A percentile compares a stretch with the other conserved stretches of the same genome.
These are phyloP conservation scores for Heteromeles arbutifolia DNA, from an alignment of 306 rosid genomes.

Conservation along the genomic window DNA sequence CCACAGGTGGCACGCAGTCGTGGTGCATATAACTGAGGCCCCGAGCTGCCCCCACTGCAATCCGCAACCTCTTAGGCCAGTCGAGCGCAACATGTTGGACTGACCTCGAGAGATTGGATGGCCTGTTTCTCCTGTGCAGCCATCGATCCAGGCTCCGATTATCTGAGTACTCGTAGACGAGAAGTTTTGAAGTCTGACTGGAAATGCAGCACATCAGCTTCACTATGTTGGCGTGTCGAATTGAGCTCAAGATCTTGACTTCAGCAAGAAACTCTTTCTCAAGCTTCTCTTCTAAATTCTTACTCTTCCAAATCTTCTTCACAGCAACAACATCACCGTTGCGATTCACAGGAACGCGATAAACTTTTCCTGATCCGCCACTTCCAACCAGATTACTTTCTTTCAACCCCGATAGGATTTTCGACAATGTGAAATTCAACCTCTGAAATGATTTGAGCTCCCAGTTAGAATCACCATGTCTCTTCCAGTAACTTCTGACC, in stretches of 20 bases:
- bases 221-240: conserved; percentile 75
- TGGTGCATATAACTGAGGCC: conserved; percentile 90
- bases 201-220: conserved; percentile 64
- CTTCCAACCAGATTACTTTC: conserved; percentile 49
- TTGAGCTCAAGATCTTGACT: conserved; percentile 57
- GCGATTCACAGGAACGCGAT: conserved; percentile 34
- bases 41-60: conserved; percentile 65
- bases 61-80: conserved; percentile 65
- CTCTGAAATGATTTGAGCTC: conserved; percentile 63
- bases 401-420: conserved; percentile 37
- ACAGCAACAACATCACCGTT: conserved; percentile 43
- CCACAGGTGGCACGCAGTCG: conserved; percentile 51
- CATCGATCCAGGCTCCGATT: conserved; percentile 68
- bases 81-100: conserved; percentile 22
- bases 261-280: conserved; percentile 65
- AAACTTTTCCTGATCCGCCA: conserved; percentile 83
- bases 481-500: conserved; percentile 20
- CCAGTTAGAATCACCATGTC: conserved; percentile 40
- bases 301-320: conserved; percentile 48
- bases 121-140: conserved; percentile 37
- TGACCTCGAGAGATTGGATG: conserved; percentile 19
- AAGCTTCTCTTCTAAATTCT: conserved; percentile 48
- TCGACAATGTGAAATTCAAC: conserved; percentile 47
- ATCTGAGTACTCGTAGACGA: conserved; percentile 64
- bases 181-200: conserved; percentile 49